Percentiles rank a stretch among this genome's conserved stretches.
phyloP scores from a whole-genome alignment of 2,329 filamentous ascomycete genomes.

The Xylariaceae sp. region DNA sequence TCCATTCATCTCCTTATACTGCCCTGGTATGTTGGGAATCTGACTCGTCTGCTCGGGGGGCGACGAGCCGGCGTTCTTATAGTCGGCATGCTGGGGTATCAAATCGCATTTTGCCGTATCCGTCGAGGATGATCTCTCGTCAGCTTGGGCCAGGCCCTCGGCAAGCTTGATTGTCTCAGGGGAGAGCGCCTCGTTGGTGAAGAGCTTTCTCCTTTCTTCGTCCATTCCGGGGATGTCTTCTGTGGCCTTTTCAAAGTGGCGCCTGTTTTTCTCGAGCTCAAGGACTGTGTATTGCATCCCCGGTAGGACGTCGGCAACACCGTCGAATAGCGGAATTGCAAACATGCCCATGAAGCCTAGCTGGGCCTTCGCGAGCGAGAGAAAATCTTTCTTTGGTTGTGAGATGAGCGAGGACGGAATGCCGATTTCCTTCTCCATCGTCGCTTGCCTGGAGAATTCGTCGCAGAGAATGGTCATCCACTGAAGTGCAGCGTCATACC shows the following conservation, averaged over 20 bases:
- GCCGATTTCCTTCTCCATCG: slow-evolving; percentile 81
- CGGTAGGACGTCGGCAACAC: slow-evolving; percentile 78
- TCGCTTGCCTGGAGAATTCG: slow-evolving; percentile 87
- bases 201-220: slow-evolving; percentile 26
- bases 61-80: slow-evolving; percentile 18
- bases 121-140: slow-evolving; percentile 12
- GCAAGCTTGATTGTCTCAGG: slow-evolving; percentile 28
- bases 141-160: slow-evolving; percentile 31
- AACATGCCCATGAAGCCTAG: slow-evolving; percentile 97
- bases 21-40: slow-evolving; percentile 24
- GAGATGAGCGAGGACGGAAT: slow-evolving; percentile 85
- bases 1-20: slow-evolving; percentile 38
- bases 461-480: slow-evolving; percentile 95
- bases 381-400: slow-evolving; percentile 71
- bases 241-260: slow-evolving; percentile 63
- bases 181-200: slow-evolving; percentile 36
- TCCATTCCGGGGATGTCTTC: slow-evolving; percentile 51
- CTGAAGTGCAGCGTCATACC: slow-evolving; percentile 70
- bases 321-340: slow-evolving; percentile 83
- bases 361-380: slow-evolving; percentile 79
- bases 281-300: slow-evolving; percentile 76
- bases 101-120: slow-evolving; percentile 11
- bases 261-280: slow-evolving; percentile 72
- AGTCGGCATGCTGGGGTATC: slow-evolving; percentile 17
- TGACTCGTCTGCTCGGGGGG: slow-evolving; percentile 20